Base-by-base conservation (phyloP, 2,329 filamentous ascomycete species). In the Cladophialophora exuberans region DNA sequence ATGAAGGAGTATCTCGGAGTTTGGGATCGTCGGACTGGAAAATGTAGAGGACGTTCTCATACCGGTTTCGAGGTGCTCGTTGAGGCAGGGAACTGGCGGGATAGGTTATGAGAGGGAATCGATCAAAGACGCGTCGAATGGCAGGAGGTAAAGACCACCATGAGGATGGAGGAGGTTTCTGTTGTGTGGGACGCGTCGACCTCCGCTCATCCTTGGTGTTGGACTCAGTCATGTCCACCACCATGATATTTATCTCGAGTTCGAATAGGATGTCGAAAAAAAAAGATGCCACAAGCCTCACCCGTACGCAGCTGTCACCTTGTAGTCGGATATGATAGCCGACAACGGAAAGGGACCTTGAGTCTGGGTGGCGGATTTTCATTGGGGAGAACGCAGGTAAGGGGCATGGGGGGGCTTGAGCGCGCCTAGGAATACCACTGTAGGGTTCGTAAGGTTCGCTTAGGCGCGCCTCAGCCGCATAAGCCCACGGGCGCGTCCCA, bases 111-210 rank as follows among this genome's bases (percentile, higher is more conserved):
- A 97, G 81, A 22, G 94, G 94, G 66, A 96, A 94, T 57, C 73
- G 77, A 71, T 93, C 87, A 77, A 97, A 99, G 56, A 97, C 79
- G 47, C 81, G 81, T 71, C 90, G 91, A 64, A 97, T 79, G 15
- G 90, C 88, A 9, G 81, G 73, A 6, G 94, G 93, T 10, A 77
- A 64, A 17, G 70, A 67, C 59, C 75, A 49, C 18, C 10, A 30
- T 20, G 42, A 54, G 23, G 28, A 43, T 10, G 35, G 35, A 13
- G 18, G 22, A 9, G n/a, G n/a, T 9, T 31, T 42, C 41, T 26
- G 20, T n/a, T 15, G 9, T 5, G 31, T 9, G 36, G 31, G 5
- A 46, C 39, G 50, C 25, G 50, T 33, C 20, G 22, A 11, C 22
- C 28, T 35, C n/a, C 11, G 38, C n/a, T 44, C 39, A 23, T 23